Conservation (phyloP, 139 green algal species). For the Pseudopediastrum boryanum region DNA sequence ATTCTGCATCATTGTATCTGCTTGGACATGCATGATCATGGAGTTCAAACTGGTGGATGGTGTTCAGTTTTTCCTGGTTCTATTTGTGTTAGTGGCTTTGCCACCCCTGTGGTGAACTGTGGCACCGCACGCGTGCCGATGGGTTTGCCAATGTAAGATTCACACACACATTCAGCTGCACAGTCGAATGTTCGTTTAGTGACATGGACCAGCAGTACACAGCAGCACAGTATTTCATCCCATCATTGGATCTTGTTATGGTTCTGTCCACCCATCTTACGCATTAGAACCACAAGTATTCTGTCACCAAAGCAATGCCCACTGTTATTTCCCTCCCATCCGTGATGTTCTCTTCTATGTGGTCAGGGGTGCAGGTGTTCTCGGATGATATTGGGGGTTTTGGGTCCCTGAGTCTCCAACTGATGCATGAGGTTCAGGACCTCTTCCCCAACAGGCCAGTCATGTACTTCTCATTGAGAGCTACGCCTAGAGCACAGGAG, state of each 20-base stretch:
- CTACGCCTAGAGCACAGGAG: too few relatives aligned
- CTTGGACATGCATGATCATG: too few relatives aligned
- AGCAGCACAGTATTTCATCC: neutral
- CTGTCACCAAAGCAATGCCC: neutral
- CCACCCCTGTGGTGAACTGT: too few relatives aligned
- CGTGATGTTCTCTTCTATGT: neutral
- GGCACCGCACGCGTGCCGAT: too few relatives aligned
- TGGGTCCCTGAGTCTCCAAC: conserved; percentile 43
- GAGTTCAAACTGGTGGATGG: too few relatives aligned
- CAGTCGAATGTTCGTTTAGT: neutral
- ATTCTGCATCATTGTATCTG: too few relatives aligned
- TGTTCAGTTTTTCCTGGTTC: too few relatives aligned
- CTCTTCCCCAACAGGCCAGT: neutral
- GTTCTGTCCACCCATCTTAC: neutral
- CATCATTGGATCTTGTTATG: neutral
- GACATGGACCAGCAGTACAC: neutral
- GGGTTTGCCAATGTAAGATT: too few relatives aligned
- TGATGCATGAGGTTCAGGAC: conserved; percentile 51
- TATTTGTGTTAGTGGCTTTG: too few relatives aligned
- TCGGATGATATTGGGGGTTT: conserved; percentile 67
- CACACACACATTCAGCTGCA: too few relatives aligned
- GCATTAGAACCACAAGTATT: neutral
- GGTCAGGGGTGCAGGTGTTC: conserved; percentile 67
- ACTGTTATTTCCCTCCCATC: neutral
- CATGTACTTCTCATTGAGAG: conserved; percentile 41